Evolutionary conservation across 2,329 filamentous ascomycete genomes (phyloP).

Genomic region (Fusarium sp.): DNA sequence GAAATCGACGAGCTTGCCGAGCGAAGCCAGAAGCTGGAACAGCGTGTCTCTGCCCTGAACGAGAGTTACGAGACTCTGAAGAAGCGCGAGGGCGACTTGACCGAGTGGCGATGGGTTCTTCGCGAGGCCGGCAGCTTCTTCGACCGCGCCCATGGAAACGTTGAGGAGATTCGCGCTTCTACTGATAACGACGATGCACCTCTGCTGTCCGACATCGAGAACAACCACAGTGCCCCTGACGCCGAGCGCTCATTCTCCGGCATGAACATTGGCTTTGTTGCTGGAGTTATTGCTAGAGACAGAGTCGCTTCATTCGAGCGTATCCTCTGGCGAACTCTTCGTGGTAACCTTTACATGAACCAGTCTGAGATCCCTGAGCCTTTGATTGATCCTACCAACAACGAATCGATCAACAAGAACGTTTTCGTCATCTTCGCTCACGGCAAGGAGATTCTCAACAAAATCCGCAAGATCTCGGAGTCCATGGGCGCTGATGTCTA

Average conservation of each 20-base stretch:
- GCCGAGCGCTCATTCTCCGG: constrained; percentile 90
- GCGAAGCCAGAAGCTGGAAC: constrained; percentile 91
- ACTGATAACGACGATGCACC: constrained; percentile 93
- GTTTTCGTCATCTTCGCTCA: constrained; percentile 99
- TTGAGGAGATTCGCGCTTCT: constrained; percentile 94
- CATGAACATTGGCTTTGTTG: constrained; percentile 99
- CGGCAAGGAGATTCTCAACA: constrained; percentile 96
- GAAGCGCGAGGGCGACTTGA: constrained; percentile 96
- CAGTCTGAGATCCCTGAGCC: constrained; percentile 97
- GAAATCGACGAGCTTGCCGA: constrained; percentile 98
- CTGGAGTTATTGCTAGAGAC: constrained; percentile 93
- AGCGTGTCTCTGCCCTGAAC: constrained; percentile 90
- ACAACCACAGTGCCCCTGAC: constrained; percentile 76
- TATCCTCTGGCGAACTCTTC: constrained; percentile 96
- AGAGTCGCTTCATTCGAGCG: constrained; percentile 95
- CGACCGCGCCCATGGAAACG: constrained; percentile 93
- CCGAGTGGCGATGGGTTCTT: constrained; percentile 98
- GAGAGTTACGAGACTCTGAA: constrained; percentile 99
- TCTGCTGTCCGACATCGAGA: constrained; percentile 91
- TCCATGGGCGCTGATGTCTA: constrained; percentile 96
- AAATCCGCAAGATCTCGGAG: constrained; percentile 99
- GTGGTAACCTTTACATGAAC: constrained; percentile 99
- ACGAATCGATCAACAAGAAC: constrained; percentile 94
- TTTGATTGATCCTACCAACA: constrained; percentile 90
- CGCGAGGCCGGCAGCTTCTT: constrained; percentile 98